These are phyloP conservation scores for Collybia sp. DNA, from an alignment of 768 basidiomycete species.

Conservation along the genomic window DNA sequence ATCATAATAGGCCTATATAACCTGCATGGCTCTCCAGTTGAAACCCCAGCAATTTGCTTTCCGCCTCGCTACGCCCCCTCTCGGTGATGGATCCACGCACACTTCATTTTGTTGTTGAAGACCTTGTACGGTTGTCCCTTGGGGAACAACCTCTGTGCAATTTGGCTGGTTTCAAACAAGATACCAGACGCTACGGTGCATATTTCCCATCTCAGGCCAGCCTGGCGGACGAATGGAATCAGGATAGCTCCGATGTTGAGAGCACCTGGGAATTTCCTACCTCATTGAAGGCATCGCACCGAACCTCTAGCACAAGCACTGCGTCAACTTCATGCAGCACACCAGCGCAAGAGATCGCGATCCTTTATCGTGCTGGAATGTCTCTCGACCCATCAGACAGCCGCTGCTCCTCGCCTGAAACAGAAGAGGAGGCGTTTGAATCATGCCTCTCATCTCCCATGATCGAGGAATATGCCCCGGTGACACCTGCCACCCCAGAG, in stretches of 20 bases:
- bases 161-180: constrained; percentile 3
- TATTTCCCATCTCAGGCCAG: constrained; percentile 25
- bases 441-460: constrained; percentile 6
- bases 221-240: constrained; percentile 13
- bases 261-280: constrained; percentile 33
- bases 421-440: constrained; percentile 11
- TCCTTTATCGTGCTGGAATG: constrained; percentile 32
- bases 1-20: too few relatives aligned
- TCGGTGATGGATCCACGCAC: constrained; percentile 9
- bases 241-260: constrained; percentile 15
- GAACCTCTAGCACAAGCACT: constrained; percentile 18
- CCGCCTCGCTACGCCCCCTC: not conserved
- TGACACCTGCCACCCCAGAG: constrained; percentile 10
- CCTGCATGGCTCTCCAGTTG: too few relatives aligned
- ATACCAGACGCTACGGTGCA: constrained; percentile 26
- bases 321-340: constrained; percentile 20
- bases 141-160: not conserved
- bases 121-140: constrained; percentile 6
- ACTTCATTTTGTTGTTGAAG: constrained; percentile 9
- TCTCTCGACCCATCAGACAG: constrained; percentile 12
- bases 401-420: constrained; percentile 8
- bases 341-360: constrained; percentile 35
- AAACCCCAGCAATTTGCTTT: too few relatives aligned
- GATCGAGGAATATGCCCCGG: constrained; percentile 8
- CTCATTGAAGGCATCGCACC: constrained; percentile 12